These are phyloP conservation scores for Mortierella sp. DNA, from an alignment of 371 early-diverging fungal genomes.

Conservation along the genomic window DNA sequence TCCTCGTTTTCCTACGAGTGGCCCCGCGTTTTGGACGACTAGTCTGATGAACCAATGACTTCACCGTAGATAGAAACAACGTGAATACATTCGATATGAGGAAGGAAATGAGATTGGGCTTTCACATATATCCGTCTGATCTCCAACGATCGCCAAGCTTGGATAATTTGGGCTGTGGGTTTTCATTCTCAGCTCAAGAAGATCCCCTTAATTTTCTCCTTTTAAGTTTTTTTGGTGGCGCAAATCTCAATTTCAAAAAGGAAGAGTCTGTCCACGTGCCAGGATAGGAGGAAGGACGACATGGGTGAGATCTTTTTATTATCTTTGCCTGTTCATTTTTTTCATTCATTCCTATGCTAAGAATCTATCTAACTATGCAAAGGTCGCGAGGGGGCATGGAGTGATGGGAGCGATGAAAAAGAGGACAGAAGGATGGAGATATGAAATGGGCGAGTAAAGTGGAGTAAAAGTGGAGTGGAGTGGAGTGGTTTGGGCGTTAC, in stretches of 20 bases:
- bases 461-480: background rate
- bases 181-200: no score
- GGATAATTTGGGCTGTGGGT: no score
- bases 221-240: background rate
- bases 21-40: no score
- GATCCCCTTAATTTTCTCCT: background rate
- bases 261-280: background rate
- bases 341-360: background rate
- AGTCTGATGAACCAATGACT: no score
- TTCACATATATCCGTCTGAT: no score
- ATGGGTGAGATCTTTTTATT: background rate
- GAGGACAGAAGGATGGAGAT: background rate
- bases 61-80: no score
- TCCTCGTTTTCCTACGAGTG: no score
- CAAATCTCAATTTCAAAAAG: background rate
- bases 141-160: no score
- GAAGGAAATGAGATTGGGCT: no score
- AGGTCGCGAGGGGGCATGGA: constrained; percentile 1
- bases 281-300: background rate
- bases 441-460: background rate
- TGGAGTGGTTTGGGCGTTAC: no score
- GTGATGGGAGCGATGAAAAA: background rate
- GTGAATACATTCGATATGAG: no score
- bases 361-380: constrained; percentile 1
- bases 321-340: background rate